These are phyloP conservation scores for Leccinum rimulosum DNA, from an alignment of 768 basidiomycete genomes.

Conservation along the genomic window DNA sequence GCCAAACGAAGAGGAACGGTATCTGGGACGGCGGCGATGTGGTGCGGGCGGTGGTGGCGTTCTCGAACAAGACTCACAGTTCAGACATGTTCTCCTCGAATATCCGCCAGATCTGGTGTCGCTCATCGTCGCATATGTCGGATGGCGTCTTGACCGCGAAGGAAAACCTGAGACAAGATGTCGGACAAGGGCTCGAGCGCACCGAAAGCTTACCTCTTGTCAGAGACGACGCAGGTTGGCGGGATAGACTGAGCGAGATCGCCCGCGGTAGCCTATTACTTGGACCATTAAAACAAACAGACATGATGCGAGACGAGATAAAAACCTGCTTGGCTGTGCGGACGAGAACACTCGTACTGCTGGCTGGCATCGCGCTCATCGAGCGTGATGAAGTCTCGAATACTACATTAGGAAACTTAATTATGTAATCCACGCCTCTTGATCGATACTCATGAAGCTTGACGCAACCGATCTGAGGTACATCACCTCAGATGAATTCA, in stretches of 20 bases:
- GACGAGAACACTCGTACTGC: constrained; percentile 1
- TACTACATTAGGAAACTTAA: not conserved
- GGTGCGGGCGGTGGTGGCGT: not conserved
- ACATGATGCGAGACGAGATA: constrained; percentile 9
- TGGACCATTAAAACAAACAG: not conserved
- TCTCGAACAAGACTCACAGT: constrained; percentile 29
- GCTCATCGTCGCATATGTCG: constrained; percentile 36
- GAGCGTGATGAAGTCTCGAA: not conserved
- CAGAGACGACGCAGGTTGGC: constrained; percentile 4
- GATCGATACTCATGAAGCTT: constrained; percentile 65
- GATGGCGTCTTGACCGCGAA: constrained; percentile 26
- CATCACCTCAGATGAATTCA: constrained; percentile 87
- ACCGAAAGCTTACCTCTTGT: constrained; percentile 15
- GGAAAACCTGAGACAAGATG: constrained; percentile 15
- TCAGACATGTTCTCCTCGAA: constrained; percentile 59
- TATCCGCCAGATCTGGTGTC: constrained; percentile 47
- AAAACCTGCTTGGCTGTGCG: constrained; percentile 37
- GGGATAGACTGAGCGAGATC: constrained; percentile 21
- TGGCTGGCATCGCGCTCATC: constrained; percentile 12
- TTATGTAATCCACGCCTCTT: constrained; percentile 1
- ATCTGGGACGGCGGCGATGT: constrained; percentile 39
- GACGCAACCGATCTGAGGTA: constrained; percentile 95
- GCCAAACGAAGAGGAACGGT: constrained; percentile 56
- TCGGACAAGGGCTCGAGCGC: not conserved
- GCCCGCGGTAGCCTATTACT: constrained; percentile 20